Base-by-base conservation (phyloP, 2,329 filamentous ascomycete species). In the Hypoxylon sp. region DNA sequence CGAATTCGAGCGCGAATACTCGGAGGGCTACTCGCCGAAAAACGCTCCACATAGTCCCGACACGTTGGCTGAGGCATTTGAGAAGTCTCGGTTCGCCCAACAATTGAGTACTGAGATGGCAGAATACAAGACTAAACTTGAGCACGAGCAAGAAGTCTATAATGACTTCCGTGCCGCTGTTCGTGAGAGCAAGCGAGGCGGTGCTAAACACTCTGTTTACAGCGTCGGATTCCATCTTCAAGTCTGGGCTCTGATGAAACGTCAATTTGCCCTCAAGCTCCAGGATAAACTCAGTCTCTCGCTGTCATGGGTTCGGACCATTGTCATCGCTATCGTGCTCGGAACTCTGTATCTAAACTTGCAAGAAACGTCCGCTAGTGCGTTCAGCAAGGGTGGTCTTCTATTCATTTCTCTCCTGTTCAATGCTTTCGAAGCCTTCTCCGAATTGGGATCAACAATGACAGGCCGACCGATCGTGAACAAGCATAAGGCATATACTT, bases 401-500 rank as follows among this genome's bases (percentile, higher is more conserved):
- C 82, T 96, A 53, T 96, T 96, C 80, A 88, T 94, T 57, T 83
- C 91, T 21, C 85, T 96, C 1, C 80, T 96, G 3, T 95, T 95
- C 84, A 95, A 95, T 76, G 91, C 91, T n/a, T 95, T 96, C 78
- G 90, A 93, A 74, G 91, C 93, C 23, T 94, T 96, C 74, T 87
- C 90, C 0, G 93, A 96, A 77, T 80, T 97, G 0, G 90, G 85
- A 0, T 84, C 85, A 9, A 91, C 90, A 1, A 95, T 96, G 91
- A 80, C 89, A 14, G 92, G 90, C 0, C 85, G 93, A 7, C 85
- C 89, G 0, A 91, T 96, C 37, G 86, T 96, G 65, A 93, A 94
- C 76, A 96, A 96, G 76, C 93, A 96, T 78, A 89, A 90, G 61
- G 90, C 91, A 0, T 96, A 93, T 71, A 91, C 92, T 0, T 95